Percentiles rank a stretch among this genome's conserved stretches.
phyloP scores from a whole-genome alignment of 176 grass and related monocot genomes.

The Juncus inflexus region DNA sequence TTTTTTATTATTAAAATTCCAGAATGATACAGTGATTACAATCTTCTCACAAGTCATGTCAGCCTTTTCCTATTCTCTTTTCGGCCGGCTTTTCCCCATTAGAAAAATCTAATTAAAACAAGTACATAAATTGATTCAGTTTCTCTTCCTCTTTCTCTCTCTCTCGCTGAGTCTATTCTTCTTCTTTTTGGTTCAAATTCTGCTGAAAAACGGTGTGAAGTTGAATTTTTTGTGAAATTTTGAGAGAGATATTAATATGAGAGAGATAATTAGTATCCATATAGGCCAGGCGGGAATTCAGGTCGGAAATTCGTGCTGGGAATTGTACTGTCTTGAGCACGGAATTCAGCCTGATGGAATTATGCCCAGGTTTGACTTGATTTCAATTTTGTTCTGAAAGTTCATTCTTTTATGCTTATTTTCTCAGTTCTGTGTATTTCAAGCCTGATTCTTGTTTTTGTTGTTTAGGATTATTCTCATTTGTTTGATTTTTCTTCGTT shows the following conservation, averaged over 20 bases:
- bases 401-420: not conserved
- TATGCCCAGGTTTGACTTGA: constrained; percentile 49
- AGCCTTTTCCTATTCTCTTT: not conserved
- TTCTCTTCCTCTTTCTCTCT: not conserved
- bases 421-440: constrained; percentile 1
- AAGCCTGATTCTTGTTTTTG: not conserved
- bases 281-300: constrained; percentile 85
- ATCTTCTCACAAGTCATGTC: too few relatives aligned
- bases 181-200: constrained; percentile 18
- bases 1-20: too few relatives aligned
- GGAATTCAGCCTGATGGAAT: constrained; percentile 72
- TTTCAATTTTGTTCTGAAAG: constrained; percentile 9
- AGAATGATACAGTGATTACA: too few relatives aligned
- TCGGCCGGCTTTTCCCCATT: constrained; percentile 3
- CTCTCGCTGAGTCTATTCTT: constrained; percentile 22
- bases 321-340: constrained; percentile 85
- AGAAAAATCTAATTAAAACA: too few relatives aligned
- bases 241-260: constrained; percentile 34
- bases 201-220: not conserved
- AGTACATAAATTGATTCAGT: too few relatives aligned
- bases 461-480: not conserved
- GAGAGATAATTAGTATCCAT: constrained; percentile 78
- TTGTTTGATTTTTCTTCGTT: not conserved
- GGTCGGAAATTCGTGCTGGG: constrained; percentile 90
- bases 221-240: constrained; percentile 3